A percentile compares a stretch with the other conserved stretches of the same genome.
These are phyloP conservation scores for Verticillium nonalfalfae DNA, from an alignment of 2,329 filamentous ascomycete genomes.

Conservation along the genomic window DNA sequence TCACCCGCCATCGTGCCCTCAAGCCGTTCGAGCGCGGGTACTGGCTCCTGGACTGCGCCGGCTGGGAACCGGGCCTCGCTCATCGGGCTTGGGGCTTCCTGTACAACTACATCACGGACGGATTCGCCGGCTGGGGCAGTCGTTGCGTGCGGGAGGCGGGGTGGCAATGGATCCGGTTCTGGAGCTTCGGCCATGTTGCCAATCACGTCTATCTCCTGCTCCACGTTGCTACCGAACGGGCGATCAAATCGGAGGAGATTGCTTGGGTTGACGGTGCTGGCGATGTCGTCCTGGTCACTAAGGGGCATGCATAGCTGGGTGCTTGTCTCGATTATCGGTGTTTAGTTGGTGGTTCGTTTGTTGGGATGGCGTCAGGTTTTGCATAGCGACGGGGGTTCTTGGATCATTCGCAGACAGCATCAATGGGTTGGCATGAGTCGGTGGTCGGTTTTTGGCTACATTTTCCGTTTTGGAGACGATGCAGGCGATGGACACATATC, in stretches of 20 bases:
- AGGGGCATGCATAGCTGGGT: conserved; percentile 2
- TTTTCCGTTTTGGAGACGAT: neutral
- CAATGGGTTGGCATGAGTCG: too few relatives aligned
- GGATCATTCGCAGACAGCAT: neutral
- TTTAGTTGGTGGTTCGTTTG: neutral
- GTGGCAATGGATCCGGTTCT: conserved; percentile 53
- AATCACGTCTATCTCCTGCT: conserved; percentile 70
- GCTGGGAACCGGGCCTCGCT: conserved; percentile 45
- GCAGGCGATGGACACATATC: neutral
- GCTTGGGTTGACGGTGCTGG: conserved; percentile 63
- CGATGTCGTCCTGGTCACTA: conserved; percentile 35
- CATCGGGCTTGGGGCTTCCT: conserved; percentile 57
- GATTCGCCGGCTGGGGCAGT: conserved; percentile 61
- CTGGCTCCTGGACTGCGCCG: conserved; percentile 59
- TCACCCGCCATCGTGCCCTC: conserved; percentile 30
- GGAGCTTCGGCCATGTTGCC: conserved; percentile 71
- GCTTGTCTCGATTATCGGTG: neutral
- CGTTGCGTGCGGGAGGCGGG: conserved; percentile 43
- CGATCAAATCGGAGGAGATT: conserved; percentile 49
- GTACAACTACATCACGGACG: conserved; percentile 50
- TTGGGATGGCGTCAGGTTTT: neutral
- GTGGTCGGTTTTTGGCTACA: neutral
- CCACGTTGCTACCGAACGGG: conserved; percentile 63
- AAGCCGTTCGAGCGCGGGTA: conserved; percentile 65
- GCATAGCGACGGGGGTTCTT: neutral